phyloP scores from a whole-genome alignment of 2,329 filamentous ascomycete species.

The Neopestalotiopsis sp. region DNA sequence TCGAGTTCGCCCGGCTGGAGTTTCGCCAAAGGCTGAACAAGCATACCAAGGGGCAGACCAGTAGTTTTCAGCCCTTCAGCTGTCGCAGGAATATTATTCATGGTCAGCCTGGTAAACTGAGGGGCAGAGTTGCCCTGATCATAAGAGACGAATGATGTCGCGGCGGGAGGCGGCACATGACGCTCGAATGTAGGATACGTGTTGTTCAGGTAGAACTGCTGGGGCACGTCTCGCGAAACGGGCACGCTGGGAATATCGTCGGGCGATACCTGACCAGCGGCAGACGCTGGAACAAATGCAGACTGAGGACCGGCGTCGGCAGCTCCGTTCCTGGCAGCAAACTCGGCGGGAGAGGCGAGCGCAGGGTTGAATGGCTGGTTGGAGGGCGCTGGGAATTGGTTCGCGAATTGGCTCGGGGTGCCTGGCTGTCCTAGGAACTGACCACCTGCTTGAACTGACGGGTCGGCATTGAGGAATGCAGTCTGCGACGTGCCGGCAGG shows the following conservation, averaged over 20 bases:
- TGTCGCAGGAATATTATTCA: conserved; percentile 90
- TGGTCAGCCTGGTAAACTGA: conserved; percentile 86
- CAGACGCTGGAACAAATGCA: conserved; percentile 61
- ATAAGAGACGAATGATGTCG: conserved; percentile 87
- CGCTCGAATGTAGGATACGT: conserved; percentile 96
- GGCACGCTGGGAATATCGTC: conserved; percentile 95
- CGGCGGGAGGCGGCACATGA: conserved; percentile 86
- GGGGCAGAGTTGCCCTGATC: conserved; percentile 97
- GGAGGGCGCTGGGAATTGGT: conserved; percentile 67
- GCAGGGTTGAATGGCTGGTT: conserved; percentile 56
- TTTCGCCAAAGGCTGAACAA: conserved; percentile 86
- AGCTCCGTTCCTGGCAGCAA: conserved; percentile 47
- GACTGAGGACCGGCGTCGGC: conserved; percentile 42
- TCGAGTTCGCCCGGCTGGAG: conserved; percentile 84
- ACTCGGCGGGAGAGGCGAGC: conserved; percentile 48
- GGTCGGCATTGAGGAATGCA: conserved; percentile 63
- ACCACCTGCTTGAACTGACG: conserved; percentile 46
- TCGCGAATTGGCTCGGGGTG: conserved; percentile 54
- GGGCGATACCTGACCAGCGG: conserved; percentile 79
- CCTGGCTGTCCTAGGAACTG: conserved; percentile 52
- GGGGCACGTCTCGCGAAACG: conserved; percentile 78
- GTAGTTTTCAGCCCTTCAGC: conserved; percentile 81
- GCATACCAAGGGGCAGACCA: conserved; percentile 82
- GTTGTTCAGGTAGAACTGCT: conserved; percentile 84
- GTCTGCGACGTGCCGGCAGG: conserved; percentile 59